A percentile compares a stretch with the other conserved stretches of the same genome.
Evolutionary conservation across 148 eudicot genomes (phyloP).

Genomic region (Rhododendron williamsianum): DNA sequence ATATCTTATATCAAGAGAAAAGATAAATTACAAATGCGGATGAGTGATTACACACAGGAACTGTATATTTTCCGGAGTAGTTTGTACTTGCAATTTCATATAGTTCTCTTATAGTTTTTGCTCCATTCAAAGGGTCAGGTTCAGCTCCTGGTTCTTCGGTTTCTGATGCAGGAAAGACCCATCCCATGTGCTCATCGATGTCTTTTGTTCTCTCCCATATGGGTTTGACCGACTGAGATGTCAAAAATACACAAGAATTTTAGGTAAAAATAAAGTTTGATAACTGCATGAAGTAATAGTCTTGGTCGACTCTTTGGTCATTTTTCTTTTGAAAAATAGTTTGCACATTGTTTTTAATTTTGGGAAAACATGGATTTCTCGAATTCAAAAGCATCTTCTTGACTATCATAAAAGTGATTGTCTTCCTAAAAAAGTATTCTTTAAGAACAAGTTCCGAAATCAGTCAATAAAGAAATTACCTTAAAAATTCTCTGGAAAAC

Average conservation of each 20-base stretch:
- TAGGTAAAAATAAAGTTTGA: not conserved
- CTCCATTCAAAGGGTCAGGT: slow-evolving; percentile 63
- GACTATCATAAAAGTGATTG: not conserved
- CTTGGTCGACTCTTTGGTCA: not conserved
- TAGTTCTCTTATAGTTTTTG: slow-evolving; percentile 61
- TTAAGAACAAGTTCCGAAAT: not conserved
- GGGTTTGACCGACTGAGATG: slow-evolving; percentile 60
- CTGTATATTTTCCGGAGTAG: slow-evolving; percentile 74
- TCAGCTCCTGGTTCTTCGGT: slow-evolving; percentile 69
- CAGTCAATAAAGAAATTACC: not conserved
- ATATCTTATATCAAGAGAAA: not conserved
- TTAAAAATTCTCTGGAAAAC: not conserved
- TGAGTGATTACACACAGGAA: slow-evolving; percentile 57
- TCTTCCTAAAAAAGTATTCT: not conserved
- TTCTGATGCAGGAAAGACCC: slow-evolving; percentile 81
- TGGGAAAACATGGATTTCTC: not conserved
- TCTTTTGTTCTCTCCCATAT: slow-evolving; percentile 76
- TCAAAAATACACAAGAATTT: slow-evolving; percentile 2
- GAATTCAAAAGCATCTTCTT: not conserved
- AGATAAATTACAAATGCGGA: not conserved
- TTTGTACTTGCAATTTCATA: slow-evolving; percentile 82
- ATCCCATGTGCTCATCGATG: slow-evolving; percentile 79
- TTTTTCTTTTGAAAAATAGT: not conserved
- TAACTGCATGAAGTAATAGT: not conserved
- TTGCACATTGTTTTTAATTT: not conserved